phyloP scores from a whole-genome alignment of 345 rosid species.

The Isatis tinctoria region DNA sequence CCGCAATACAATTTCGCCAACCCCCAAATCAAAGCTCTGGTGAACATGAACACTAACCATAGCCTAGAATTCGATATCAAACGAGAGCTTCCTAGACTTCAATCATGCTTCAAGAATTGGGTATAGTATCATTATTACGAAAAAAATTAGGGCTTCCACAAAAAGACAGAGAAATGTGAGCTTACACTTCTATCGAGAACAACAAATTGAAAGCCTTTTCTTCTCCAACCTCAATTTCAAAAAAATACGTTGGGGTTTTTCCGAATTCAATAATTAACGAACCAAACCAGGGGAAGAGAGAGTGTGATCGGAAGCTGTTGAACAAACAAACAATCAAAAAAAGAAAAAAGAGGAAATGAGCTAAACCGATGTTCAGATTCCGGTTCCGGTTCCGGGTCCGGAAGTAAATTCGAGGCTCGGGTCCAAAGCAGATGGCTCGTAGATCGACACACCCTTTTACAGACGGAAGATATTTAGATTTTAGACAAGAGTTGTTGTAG shows the following conservation, averaged over 20 bases:
- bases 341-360: slow-evolving; percentile 18
- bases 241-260: slow-evolving; percentile 34
- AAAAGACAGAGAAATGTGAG: background rate
- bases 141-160: slow-evolving; percentile 41
- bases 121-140: background rate
- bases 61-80: background rate
- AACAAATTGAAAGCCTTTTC: slow-evolving; percentile 29
- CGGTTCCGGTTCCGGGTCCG: too few species aligned
- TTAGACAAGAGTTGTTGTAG: slow-evolving; percentile 10
- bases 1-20: background rate
- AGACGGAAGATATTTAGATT: too few species aligned
- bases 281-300: background rate
- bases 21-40: background rate
- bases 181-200: slow-evolving; percentile 33
- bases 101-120: background rate
- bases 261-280: slow-evolving; percentile 22
- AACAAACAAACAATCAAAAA: too few species aligned
- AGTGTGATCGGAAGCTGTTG: slow-evolving; percentile 43
- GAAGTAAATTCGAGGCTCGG: too few species aligned
- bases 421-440: too few species aligned
- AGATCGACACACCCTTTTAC: too few species aligned
- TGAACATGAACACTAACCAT: background rate
- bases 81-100: background rate
- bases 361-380: too few species aligned
- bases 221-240: slow-evolving; percentile 18